These are phyloP conservation scores for Fusarium sororula DNA, from an alignment of 2,329 filamentous ascomycete genomes.

Conservation along the genomic window DNA sequence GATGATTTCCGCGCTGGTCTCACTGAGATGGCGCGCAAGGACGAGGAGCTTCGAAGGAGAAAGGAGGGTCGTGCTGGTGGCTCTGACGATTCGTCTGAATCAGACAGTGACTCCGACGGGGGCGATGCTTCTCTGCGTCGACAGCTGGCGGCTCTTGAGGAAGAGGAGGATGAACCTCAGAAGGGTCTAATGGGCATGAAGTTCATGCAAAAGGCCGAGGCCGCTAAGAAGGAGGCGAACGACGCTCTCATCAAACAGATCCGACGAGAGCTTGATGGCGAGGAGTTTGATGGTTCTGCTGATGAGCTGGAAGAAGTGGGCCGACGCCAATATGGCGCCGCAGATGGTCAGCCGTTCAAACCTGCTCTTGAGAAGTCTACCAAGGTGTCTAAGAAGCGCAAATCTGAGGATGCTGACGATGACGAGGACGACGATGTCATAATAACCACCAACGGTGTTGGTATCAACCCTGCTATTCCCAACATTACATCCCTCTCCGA, in stretches of 20 bases:
- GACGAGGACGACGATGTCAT: slow-evolving; percentile 42
- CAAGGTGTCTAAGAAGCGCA: slow-evolving; percentile 43
- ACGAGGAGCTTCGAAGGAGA: slow-evolving; percentile 82
- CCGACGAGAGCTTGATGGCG: slow-evolving; percentile 75
- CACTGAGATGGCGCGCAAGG: slow-evolving; percentile 81
- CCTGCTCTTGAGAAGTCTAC: slow-evolving; percentile 44
- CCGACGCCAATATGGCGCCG: slow-evolving; percentile 72
- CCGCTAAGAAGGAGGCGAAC: slow-evolving; percentile 78
- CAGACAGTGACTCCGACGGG: slow-evolving; percentile 65
- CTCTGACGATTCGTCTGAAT: slow-evolving; percentile 62
- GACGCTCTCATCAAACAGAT: slow-evolving; percentile 78
- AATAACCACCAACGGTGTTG: slow-evolving; percentile 38
- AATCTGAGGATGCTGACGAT: slow-evolving; percentile 32
- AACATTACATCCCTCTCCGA: slow-evolving; percentile 31
- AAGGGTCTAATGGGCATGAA: slow-evolving; percentile 84
- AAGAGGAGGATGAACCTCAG: slow-evolving; percentile 62
- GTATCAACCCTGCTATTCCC: slow-evolving; percentile 28
- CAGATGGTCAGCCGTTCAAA: slow-evolving; percentile 47
- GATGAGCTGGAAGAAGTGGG: slow-evolving; percentile 70
- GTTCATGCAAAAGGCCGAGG: slow-evolving; percentile 94
- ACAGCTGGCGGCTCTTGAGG: slow-evolving; percentile 54
- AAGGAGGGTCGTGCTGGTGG: slow-evolving; percentile 74
- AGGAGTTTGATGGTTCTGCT: slow-evolving; percentile 58
- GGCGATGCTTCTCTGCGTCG: slow-evolving; percentile 63
- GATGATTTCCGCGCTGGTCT: slow-evolving; percentile 83